Conservation (phyloP, 345 rosid species). For the Populus simonii region DNA sequence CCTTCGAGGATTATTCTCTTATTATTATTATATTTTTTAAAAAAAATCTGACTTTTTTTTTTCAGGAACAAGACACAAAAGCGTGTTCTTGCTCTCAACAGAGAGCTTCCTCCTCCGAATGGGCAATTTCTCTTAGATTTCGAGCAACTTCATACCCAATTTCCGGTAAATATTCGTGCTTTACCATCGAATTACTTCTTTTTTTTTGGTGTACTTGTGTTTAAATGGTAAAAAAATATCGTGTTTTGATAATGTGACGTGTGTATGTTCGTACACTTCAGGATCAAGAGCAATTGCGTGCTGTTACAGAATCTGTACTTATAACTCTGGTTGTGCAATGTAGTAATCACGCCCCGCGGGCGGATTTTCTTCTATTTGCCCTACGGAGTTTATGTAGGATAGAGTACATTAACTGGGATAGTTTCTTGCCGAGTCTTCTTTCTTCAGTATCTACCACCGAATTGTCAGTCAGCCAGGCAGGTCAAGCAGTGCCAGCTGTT, state of each 20-base stretch:
- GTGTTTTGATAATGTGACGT: slow-evolving; percentile 12
- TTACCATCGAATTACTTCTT: background rate
- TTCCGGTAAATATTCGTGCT: slow-evolving; percentile 42
- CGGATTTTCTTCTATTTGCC: slow-evolving; percentile 92
- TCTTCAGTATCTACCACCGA: slow-evolving; percentile 80
- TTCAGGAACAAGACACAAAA: slow-evolving; percentile 82
- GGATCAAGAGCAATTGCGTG: slow-evolving; percentile 87
- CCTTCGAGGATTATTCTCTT: too few species aligned
- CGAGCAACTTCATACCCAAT: slow-evolving; percentile 77
- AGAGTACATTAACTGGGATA: slow-evolving; percentile 88
- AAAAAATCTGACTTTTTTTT: background rate
- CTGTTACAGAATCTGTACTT: slow-evolving; percentile 74
- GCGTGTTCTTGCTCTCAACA: slow-evolving; percentile 76
- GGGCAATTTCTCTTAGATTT: slow-evolving; percentile 87
- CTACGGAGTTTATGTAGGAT: slow-evolving; percentile 64
- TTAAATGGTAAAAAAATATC: background rate
- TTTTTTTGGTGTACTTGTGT: background rate
- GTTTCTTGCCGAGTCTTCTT: slow-evolving; percentile 74
- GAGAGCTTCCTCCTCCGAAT: slow-evolving; percentile 85
- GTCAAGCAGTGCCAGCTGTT: slow-evolving; percentile 51
- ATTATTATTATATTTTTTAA: background rate
- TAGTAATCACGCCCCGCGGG: slow-evolving; percentile 79
- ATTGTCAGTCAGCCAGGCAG: slow-evolving; percentile 52
- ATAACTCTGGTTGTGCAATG: slow-evolving; percentile 76
- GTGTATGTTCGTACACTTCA: slow-evolving; percentile 4